phyloP scores from a whole-genome alignment of 768 basidiomycete genomes.

The Mycena leptocephala region DNA sequence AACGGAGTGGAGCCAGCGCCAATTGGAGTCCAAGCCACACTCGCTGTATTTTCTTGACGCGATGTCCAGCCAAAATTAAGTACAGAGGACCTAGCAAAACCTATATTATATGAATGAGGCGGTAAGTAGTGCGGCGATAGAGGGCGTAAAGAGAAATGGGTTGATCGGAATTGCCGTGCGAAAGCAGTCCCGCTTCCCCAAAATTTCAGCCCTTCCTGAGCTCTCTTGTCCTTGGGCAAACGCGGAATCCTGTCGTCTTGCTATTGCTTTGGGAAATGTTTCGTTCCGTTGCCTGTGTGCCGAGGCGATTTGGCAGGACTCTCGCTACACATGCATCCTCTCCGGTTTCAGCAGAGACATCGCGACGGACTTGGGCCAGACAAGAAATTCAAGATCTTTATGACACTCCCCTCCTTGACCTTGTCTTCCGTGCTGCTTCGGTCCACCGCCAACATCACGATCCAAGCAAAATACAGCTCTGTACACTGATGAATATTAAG shows the following conservation, averaged over 20 bases:
- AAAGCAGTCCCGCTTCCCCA: constrained; percentile 11
- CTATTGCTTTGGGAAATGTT: constrained; percentile 54
- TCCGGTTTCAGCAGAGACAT: constrained; percentile 43
- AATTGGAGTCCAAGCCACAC: no score
- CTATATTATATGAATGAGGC: no score
- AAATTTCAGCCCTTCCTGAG: constrained; percentile 9
- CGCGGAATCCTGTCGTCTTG: neutral
- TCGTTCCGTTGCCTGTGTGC: constrained; percentile 48
- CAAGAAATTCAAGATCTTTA: constrained; percentile 90
- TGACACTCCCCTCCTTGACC: constrained; percentile 88
- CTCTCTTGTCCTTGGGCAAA: neutral
- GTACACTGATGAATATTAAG: constrained; percentile 99
- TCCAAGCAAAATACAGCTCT: constrained; percentile 93
- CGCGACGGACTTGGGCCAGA: constrained; percentile 81
- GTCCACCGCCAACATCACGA: constrained; percentile 92
- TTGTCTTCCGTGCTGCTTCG: constrained; percentile 88
- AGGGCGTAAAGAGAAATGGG: no score
- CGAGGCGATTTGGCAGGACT: constrained; percentile 57
- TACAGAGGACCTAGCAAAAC: no score
- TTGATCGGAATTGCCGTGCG: no score
- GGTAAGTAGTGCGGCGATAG: no score
- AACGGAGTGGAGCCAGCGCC: no score
- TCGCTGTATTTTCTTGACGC: no score
- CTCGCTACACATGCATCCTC: constrained; percentile 76
- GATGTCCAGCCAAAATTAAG: no score